These are phyloP conservation scores for Scortechinia acanthostroma DNA, from an alignment of 2,329 filamentous ascomycete species.

Conservation along the genomic window DNA sequence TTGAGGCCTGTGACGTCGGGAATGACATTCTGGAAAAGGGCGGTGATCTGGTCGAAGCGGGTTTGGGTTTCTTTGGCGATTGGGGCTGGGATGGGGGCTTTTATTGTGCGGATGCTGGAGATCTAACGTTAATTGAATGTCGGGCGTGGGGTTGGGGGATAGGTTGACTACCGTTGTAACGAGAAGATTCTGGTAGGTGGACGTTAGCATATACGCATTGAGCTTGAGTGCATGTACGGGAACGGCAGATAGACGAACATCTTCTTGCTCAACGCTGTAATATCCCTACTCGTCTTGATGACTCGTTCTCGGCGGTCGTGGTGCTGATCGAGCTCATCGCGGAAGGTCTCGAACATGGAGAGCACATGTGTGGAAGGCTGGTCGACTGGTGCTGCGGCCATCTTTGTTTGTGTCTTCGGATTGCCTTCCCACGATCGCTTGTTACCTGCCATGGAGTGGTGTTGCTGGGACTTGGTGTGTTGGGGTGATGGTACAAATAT, in stretches of 20 bases:
- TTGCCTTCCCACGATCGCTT: slow-evolving; percentile 27
- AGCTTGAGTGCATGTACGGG: too few relatives aligned
- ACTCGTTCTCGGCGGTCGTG: slow-evolving; percentile 86
- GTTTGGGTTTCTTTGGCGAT: slow-evolving; percentile 66
- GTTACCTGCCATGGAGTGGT: slow-evolving; percentile 11
- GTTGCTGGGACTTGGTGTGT: neutral
- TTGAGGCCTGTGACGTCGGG: slow-evolving; percentile 74
- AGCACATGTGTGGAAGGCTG: neutral
- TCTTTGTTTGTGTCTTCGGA: slow-evolving; percentile 7
- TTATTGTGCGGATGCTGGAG: slow-evolving; percentile 54
- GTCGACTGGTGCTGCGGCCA: neutral
- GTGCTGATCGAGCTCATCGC: slow-evolving; percentile 84
- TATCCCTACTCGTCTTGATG: slow-evolving; percentile 84
- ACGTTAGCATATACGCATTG: slow-evolving; percentile 5
- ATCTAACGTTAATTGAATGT: slow-evolving; percentile 5
- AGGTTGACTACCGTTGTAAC: slow-evolving; percentile 60
- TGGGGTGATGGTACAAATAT: too few relatives aligned
- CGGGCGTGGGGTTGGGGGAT: slow-evolving; percentile 4
- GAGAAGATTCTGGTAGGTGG: slow-evolving; percentile 64
- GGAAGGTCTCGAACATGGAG: slow-evolving; percentile 78
- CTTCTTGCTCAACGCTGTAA: slow-evolving; percentile 93
- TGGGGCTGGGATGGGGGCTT: slow-evolving; percentile 54
- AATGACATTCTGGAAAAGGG: slow-evolving; percentile 60
- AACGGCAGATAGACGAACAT: slow-evolving; percentile 50
- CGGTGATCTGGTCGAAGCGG: slow-evolving; percentile 65